Base-by-base conservation (phyloP, 2,329 filamentous ascomycete species). In the Botryotinia globosa region DNA sequence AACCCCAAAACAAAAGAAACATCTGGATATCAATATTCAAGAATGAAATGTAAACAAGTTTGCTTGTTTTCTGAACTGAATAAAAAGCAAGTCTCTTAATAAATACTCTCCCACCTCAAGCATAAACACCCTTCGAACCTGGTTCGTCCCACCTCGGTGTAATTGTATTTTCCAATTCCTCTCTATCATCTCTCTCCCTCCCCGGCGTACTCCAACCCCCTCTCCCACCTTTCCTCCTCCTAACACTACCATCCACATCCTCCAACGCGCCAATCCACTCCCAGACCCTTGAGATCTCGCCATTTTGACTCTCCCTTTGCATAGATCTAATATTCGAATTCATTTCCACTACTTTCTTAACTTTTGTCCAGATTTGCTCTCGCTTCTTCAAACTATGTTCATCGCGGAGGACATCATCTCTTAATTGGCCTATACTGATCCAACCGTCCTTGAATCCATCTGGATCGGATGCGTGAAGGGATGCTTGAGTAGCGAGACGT, bases 281-380 rank as follows among this genome's bases (percentile, higher is more conserved):
- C 89, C 89, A 91, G 1, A 89, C 89, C 42, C 89, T 84, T 42
- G 88, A 88, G 44, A 92, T 86, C 79, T 91, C 90, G 48, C 89
- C 90, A 77, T 86, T 90, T 70, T 85, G 83, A 64, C 91, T 82
- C 87, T 92, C 84, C 85, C 94, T 83, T 87, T 94, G 82, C 83
- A 87, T 85, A 0, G 88, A 93, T 59, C 96, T 88, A 25, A 99
- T 92, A 79, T 99, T 99, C 74, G 93, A 92, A 81, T 99, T 99
- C 82, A 91, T 90, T 82, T 99, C 96, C 0, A 99, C 94, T 69
- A 98, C 91, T 69, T 86, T 88, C 77, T 90, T 88, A 32, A 99
- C 96, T 67, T 89, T 89, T 75, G 90, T 87, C 96, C 97, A 99
- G 68, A 99, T 85, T 72, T 89, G 88, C 80, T 96, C 92, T 54